Evolutionary conservation across 202 grass and related monocot species (phyloP), one percentile per base, ranked within the genome.

Genomic region (Brachypodium distachyon): DNA sequence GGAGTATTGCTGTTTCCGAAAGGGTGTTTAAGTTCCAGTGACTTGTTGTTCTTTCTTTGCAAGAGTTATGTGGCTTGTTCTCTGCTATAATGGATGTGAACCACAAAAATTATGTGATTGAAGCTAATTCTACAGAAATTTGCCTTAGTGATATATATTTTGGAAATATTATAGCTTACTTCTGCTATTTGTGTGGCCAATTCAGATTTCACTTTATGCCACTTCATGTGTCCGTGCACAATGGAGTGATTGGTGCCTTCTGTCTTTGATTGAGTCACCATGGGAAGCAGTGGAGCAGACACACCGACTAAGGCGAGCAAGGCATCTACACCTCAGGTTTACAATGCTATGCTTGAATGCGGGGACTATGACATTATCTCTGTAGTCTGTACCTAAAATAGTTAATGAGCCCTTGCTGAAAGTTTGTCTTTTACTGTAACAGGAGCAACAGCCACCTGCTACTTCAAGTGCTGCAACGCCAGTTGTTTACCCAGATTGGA

Each of bases 361-460:
- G n/a, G 33, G 51, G 21, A 46, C 17, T 71, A 13, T 78, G 17
- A 33, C 51, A 70, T 84, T 61, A 29, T 72, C 17, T 10, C 42
- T 48, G 16, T 48, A 29, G 11, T 58, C n/a, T 23, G 6, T 39
- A 67, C 6, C 29, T 31, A 48, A 74, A 18, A 42, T 46, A n/a
- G 5, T 38, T 13, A 42, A 69, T 49, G 29, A 18, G 0, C 70
- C 13, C 52, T 41, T 59, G n/a, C 46, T 86, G 17, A 50, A 31
- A 36, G 17, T 33, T 59, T 33, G 25, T 54, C 26, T 33, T 31
- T 50, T 37, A 66, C 23, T 67, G 53, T 81, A 85, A 70, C 76
- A 95, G 96, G 96, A 99, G 56, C 91, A 88, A 59, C 85, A 91
- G n/a, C 61, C 87, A 88, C 77, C 82, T 88, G 60, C 89, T 76